Base-by-base conservation (phyloP, 2,329 filamentous ascomycete genomes). In the Penicillium sp. region DNA sequence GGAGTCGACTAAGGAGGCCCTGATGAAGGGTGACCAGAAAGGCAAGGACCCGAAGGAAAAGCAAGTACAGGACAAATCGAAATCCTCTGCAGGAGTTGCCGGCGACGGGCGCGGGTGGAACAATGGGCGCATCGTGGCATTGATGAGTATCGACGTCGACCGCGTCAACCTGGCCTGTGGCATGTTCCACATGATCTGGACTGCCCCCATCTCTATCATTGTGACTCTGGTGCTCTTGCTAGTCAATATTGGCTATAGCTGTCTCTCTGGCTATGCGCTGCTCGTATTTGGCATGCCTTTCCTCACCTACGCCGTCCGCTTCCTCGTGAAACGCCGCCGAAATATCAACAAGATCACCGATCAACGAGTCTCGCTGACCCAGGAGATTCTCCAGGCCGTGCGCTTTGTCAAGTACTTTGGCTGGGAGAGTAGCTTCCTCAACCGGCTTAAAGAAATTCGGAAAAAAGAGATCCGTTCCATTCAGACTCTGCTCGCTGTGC, bases 341-440 rank as follows among this genome's bases (percentile, higher is more conserved):
- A 80, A 74, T 26, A 97, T 97, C 79, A 97, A 97, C 81, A 92
- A 92, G 67, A 85, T 97, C 56, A 97, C 93, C 2, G 93, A 97
- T 70, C 90, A 95, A 75, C 86, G 93, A 59, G 92, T 97, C 7
- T 89, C 89, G 48, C 78, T 97, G 29, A 97, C 92, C 0, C 92
- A 97, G 69, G 93, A 97, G 70, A 96, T 97, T 48, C 69, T 97
- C 13, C 88, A 92, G 63, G 90, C 91, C 0, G 92, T 97, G 21
- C 85, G 92, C 23, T 97, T 97, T 67, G 93, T 97, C 75, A 97
- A 97, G 72, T 97, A 86, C 72, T 97, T 97, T 69, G 92, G 92
- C 7, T 97, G 93, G 93, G 93, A 97, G 71, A 88, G 83, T 54
- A 89, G 90, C 29, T 97, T 97, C 68, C 77, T 97, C 11, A 81